Base-by-base conservation (phyloP, 2,329 filamentous ascomycete genomes). In the Pseudogymnoascus sp. region DNA sequence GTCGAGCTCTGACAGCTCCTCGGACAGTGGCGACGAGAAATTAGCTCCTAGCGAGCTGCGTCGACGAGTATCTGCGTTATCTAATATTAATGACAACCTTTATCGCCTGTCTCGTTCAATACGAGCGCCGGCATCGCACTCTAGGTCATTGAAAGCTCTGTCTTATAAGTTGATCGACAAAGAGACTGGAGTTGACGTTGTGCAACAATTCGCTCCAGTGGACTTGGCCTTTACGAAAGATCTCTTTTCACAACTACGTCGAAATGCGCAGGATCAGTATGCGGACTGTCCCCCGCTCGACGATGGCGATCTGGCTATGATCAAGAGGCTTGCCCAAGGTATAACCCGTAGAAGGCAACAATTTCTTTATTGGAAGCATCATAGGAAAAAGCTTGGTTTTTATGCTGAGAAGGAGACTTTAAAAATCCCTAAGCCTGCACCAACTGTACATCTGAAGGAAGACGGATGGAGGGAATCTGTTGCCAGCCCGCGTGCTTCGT, bases 21-120 rank as follows among this genome's bases (percentile, higher is more conserved):
- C 50, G n/a, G 50, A 56, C 23, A 14, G 50, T 14, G 50, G 8
- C 5, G 16, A 56, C 14, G 50, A 56, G 28, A 56, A 56, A 33
- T 12, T 8, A 25, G 50, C 50, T 33, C 28, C 50, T 56, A 56
- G n/a, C n/a, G 50, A 56, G 50, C 50, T 56, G n/a, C 28, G 50
- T 21, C 25, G 16, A 14, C 50, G 50, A 33, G 50, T 56, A 12
- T 18, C 28, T 21, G 50, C 50, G n/a, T 14, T 56, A 18, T 56
- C 50, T 33, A 33, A 56, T 56, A 56, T 56, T 21, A 56, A 56
- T 56, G 50, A 56, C 50, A 56, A 56, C 28, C 28, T 56, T 33
- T 56, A 56, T 25, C 50, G 50, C 28, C 18, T 56, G 50, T 56
- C 50, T 56, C 50, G 50, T 18, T 56, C 50, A 33, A 56, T 56